Evolutionary conservation across 1,139 yeast species (phyloP).

Genomic region (Hemisphaericaspora subhashii): DNA sequence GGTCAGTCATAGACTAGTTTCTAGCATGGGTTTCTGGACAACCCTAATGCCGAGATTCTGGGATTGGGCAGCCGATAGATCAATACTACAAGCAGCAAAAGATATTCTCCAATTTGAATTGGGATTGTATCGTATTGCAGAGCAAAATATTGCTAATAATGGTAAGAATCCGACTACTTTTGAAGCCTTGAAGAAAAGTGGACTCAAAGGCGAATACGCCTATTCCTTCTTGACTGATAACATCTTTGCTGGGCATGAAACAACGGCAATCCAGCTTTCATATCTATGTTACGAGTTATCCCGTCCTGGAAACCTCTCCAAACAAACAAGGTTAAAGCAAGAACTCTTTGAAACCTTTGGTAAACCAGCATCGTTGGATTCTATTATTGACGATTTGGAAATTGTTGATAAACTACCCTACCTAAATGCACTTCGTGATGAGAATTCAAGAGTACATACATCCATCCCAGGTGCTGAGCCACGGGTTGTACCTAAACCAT

Average conservation of each 20-base stretch:
- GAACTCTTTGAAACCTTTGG: conserved; percentile 44
- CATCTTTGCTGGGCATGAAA: conserved; percentile 71
- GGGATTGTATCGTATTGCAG: conserved; percentile 40
- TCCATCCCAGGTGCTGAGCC: conserved; percentile 81
- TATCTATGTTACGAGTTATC: conserved; percentile 63
- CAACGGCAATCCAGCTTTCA: conserved; percentile 68
- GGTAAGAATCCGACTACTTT: conserved; percentile 30
- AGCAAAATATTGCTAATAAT: conserved; percentile 26
- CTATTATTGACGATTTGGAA: conserved; percentile 33
- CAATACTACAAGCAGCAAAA: conserved; percentile 37
- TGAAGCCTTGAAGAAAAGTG: conserved; percentile 34
- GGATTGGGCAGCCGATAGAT: conserved; percentile 46
- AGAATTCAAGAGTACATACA: conserved; percentile 60
- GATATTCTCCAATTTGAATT: conserved; percentile 54
- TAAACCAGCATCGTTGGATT: conserved; percentile 23
- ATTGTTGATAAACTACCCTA: conserved; percentile 52
- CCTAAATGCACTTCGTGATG: conserved; percentile 58
- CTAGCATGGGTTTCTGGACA: conserved; percentile 71
- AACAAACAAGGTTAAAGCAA: conserved; percentile 42
- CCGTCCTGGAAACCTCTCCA: conserved; percentile 40
- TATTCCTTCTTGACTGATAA: conserved; percentile 43
- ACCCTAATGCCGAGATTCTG: conserved; percentile 60
- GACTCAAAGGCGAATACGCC: conserved; percentile 34
- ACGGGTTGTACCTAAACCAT: conserved; percentile 41
- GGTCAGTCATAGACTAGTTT: conserved; percentile 51